Evolutionary conservation across 306 rosid species (phyloP).

Genomic region (Sindora glabra): DNA sequence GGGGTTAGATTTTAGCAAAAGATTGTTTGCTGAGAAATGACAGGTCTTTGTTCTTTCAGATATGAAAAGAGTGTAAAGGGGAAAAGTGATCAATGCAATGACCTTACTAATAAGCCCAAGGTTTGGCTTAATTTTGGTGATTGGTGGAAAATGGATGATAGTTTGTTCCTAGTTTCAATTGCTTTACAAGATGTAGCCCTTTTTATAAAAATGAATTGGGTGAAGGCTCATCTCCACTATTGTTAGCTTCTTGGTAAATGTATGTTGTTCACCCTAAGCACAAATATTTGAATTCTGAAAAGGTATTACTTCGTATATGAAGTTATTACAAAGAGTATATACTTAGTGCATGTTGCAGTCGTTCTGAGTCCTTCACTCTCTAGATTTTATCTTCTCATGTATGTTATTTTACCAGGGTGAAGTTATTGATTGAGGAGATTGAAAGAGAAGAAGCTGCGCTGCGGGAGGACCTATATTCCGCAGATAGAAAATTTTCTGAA

Average conservation of each 20-base stretch:
- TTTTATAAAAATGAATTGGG: too few relatives aligned
- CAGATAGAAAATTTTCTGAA: slow-evolving; percentile 87
- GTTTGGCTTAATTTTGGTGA: slow-evolving; percentile 5
- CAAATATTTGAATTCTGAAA: neutral
- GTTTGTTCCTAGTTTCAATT: slow-evolving; percentile 6
- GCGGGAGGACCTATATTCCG: slow-evolving; percentile 74
- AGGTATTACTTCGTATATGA: neutral
- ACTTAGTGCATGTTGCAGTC: neutral
- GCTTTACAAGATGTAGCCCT: too few relatives aligned
- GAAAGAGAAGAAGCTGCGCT: slow-evolving; percentile 86
- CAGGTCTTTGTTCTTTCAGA: neutral
- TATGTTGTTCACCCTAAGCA: too few relatives aligned
- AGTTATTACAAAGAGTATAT: neutral
- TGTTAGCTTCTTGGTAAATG: slow-evolving; percentile 12
- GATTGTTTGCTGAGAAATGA: neutral
- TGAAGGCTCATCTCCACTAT: neutral
- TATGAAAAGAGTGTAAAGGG: neutral
- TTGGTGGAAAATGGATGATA: neutral
- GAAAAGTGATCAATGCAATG: slow-evolving; percentile 1
- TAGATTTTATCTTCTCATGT: slow-evolving; percentile 1
- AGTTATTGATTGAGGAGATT: slow-evolving; percentile 75
- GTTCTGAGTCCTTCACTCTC: slow-evolving; percentile 5
- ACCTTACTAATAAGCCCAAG: slow-evolving; percentile 1
- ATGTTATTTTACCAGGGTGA: slow-evolving; percentile 51
- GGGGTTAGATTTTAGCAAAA: neutral